Conservation (phyloP, 768 basidiomycete genomes). For the Termitomyces sp. region DNA sequence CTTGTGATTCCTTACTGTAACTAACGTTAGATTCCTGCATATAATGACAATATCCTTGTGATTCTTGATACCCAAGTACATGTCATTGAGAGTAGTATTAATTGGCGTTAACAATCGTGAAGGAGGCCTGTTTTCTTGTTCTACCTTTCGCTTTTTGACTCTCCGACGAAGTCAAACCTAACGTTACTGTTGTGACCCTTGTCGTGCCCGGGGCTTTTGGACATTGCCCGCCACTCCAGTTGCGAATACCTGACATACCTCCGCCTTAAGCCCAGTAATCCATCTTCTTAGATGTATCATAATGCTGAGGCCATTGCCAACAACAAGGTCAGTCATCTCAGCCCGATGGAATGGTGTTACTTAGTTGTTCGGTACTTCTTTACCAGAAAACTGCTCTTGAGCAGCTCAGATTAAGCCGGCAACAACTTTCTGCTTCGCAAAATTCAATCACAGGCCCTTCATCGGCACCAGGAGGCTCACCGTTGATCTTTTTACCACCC, state of each 20-base stretch:
- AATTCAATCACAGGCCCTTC: constrained; percentile 22
- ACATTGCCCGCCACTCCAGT: constrained; percentile 8
- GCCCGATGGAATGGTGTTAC: constrained; percentile 7
- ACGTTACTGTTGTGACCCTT: constrained; percentile 16
- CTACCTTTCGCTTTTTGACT: constrained; percentile 33
- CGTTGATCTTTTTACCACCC: constrained; percentile 27
- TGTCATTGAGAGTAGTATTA: background rate
- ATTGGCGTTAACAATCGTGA: background rate
- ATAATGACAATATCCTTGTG: background rate
- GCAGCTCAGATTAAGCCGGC: constrained; percentile 40
- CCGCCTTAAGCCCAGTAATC: constrained; percentile 8
- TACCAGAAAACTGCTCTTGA: constrained; percentile 40
- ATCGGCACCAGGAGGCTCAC: constrained; percentile 15
- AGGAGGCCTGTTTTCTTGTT: background rate
- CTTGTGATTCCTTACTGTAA: background rate
- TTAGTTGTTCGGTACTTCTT: constrained; percentile 9
- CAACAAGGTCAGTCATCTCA: constrained; percentile 43
- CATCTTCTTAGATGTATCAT: constrained; percentile 37
- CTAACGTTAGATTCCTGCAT: background rate
- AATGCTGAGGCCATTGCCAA: constrained; percentile 36
- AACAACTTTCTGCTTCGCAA: constrained; percentile 24
- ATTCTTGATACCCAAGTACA: background rate
- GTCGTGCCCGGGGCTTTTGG: constrained; percentile 8
- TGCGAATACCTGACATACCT: constrained; percentile 9
- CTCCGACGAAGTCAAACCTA: constrained; percentile 35